Percentiles rank a stretch among this genome's conserved stretches.
These are phyloP conservation scores for Rickenella mellea DNA, from an alignment of 768 basidiomycete species.

Conservation along the genomic window DNA sequence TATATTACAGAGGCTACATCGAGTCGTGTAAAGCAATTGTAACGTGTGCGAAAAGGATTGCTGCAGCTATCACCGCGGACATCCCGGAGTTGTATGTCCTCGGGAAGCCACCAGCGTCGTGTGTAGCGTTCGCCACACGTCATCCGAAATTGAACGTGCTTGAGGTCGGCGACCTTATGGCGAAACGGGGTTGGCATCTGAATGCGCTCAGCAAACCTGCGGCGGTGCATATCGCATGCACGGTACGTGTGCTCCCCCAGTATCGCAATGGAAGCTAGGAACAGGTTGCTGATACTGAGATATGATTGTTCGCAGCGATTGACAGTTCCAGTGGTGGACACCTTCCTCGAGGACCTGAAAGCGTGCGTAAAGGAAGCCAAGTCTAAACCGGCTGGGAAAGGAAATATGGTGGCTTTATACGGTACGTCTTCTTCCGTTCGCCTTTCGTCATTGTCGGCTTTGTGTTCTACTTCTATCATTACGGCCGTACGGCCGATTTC, in stretches of 20 bases:
- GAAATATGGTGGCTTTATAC: slow-evolving; percentile 87
- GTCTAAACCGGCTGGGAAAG: slow-evolving; percentile 53
- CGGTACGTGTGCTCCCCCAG: slow-evolving; percentile 53
- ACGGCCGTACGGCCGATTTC: neutral
- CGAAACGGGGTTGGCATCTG: slow-evolving; percentile 81
- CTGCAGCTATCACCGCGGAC: slow-evolving; percentile 49
- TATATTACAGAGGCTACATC: slow-evolving; percentile 63
- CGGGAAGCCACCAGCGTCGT: slow-evolving; percentile 82
- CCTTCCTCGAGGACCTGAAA: slow-evolving; percentile 78
- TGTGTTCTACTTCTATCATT: too few relatives aligned
- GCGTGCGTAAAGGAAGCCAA: slow-evolving; percentile 68
- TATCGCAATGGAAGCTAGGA: too few relatives aligned
- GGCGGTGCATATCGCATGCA: slow-evolving; percentile 89
- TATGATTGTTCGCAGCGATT: slow-evolving; percentile 44
- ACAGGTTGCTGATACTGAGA: too few relatives aligned
- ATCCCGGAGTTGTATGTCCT: slow-evolving; percentile 84
- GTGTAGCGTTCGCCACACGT: slow-evolving; percentile 77
- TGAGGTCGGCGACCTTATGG: slow-evolving; percentile 87
- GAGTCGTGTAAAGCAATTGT: slow-evolving; percentile 81
- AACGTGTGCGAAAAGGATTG: slow-evolving; percentile 59
- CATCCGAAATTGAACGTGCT: slow-evolving; percentile 58
- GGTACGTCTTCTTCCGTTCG: slow-evolving; percentile 48
- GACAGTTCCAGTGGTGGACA: slow-evolving; percentile 68
- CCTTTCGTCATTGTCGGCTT: too few relatives aligned
- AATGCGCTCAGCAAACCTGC: slow-evolving; percentile 74